Conservation (phyloP, 2,329 filamentous ascomycete species). For the Aureobasidium sp. region DNA sequence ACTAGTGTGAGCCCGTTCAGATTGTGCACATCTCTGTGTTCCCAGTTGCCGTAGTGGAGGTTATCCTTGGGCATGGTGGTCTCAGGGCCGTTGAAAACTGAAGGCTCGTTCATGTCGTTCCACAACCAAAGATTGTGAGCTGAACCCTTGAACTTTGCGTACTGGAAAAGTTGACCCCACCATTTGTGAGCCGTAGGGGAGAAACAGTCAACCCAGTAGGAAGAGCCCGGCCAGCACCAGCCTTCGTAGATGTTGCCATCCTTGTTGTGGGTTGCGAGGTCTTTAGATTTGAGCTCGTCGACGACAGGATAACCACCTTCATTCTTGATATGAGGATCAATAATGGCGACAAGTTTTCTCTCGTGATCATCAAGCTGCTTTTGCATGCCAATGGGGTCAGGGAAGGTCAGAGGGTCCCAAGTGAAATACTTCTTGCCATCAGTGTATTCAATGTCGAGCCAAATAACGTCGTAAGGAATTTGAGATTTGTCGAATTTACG, state of each 20-base stretch:
- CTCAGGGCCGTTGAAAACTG: constrained; percentile 96
- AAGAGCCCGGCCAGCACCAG: constrained; percentile 98
- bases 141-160: constrained; percentile 79
- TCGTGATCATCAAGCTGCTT: constrained; percentile 78
- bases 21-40: constrained; percentile 95
- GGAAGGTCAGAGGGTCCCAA: constrained; percentile 85
- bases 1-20: constrained; percentile 91
- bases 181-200: constrained; percentile 85
- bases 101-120: constrained; percentile 99
- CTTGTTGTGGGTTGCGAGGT: constrained; percentile 82
- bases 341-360: constrained; percentile 86
- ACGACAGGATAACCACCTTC: constrained; percentile 67
- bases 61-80: constrained; percentile 99
- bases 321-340: constrained; percentile 98
- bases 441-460: constrained; percentile 97
- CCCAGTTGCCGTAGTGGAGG: constrained; percentile 83
- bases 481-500: constrained; percentile 90
- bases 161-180: constrained; percentile 87
- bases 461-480: constrained; percentile 97
- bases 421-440: constrained; percentile 98
- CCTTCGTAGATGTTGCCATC: constrained; percentile 84
- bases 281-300: constrained; percentile 75
- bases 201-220: constrained; percentile 93
- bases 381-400: constrained; percentile 78
- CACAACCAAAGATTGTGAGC: constrained; percentile 85